phyloP scores from a whole-genome alignment of 139 green algal species.

The Zygnema circumcarinatum region DNA sequence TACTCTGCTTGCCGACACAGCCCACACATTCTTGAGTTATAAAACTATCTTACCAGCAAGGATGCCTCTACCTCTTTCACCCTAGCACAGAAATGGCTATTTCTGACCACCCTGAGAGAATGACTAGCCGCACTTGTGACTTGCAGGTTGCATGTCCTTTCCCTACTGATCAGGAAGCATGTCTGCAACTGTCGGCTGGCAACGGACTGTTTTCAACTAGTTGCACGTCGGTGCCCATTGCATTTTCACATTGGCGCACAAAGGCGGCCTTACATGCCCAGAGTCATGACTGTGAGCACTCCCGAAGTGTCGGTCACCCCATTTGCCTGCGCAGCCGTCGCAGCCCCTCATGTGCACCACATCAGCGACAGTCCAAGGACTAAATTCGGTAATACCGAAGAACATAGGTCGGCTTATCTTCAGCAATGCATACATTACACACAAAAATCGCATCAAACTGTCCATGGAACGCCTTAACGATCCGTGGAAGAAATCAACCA shows the following conservation, averaged over 20 bases:
- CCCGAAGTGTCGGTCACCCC: conserved; percentile 34
- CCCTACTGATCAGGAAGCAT: too few species aligned
- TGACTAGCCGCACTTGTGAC: too few species aligned
- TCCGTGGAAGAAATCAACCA: background rate
- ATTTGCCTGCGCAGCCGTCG: conserved; percentile 41
- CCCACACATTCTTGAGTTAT: too few species aligned
- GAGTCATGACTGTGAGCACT: conserved; percentile 35
- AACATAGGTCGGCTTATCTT: background rate
- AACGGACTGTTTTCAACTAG: too few species aligned
- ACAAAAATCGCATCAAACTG: background rate
- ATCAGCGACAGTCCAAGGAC: background rate
- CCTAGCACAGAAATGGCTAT: too few species aligned
- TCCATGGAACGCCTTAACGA: background rate
- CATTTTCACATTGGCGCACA: too few species aligned
- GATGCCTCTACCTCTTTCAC: too few species aligned
- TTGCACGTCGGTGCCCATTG: too few species aligned
- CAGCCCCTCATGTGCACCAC: background rate
- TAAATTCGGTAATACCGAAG: background rate
- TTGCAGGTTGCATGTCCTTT: too few species aligned
- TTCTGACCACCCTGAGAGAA: too few species aligned
- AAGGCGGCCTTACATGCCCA: conserved; percentile 46
- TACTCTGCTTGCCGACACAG: conserved; percentile 1
- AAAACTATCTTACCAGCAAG: too few species aligned
- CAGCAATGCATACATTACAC: background rate
- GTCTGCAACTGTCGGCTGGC: too few species aligned